A percentile compares a stretch with the other conserved stretches of the same genome.
Evolutionary conservation across 371 early-diverging fungal genomes (phyloP).

Genomic region (Mortierella polycephala): DNA sequence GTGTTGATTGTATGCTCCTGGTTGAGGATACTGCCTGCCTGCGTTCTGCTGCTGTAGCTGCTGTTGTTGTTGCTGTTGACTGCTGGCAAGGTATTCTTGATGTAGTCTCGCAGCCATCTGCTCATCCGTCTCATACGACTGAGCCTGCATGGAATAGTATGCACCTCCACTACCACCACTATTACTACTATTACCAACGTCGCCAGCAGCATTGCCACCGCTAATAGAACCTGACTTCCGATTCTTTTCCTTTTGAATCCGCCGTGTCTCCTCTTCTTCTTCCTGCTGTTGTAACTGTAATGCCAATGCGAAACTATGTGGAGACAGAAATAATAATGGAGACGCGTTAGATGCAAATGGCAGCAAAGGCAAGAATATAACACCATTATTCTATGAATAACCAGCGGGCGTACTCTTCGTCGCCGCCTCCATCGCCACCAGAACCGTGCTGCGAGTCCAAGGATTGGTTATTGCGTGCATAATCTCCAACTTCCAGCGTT

Average conservation of each 20-base stretch:
- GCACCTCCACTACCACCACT: background rate
- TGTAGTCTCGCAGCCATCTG: slow-evolving; percentile 51
- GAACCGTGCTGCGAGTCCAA: slow-evolving; percentile 23
- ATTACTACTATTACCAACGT: background rate
- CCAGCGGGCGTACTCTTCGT: slow-evolving; percentile 41
- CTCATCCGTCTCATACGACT: slow-evolving; percentile 40
- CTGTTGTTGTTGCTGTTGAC: slow-evolving; percentile 27
- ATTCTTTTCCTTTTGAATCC: slow-evolving; percentile 20
- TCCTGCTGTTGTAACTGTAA: slow-evolving; percentile 69
- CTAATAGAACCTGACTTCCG: slow-evolving; percentile 4
- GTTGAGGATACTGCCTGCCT: background rate
- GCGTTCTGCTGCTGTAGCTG: slow-evolving; percentile 18
- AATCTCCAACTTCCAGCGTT: slow-evolving; percentile 54
- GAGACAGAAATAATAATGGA: background rate
- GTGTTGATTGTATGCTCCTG: slow-evolving; percentile 1
- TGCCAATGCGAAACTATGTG: slow-evolving; percentile 67
- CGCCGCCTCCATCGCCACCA: slow-evolving; percentile 31
- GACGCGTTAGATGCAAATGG: background rate
- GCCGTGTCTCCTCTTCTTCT: slow-evolving; percentile 50
- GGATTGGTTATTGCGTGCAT: slow-evolving; percentile 48
- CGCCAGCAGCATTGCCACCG: background rate
- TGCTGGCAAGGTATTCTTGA: slow-evolving; percentile 32
- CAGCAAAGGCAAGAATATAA: too few relatives aligned
- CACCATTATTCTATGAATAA: background rate
- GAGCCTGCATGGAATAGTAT: slow-evolving; percentile 2